Base-by-base conservation (phyloP, 1,284 basidiomycete genomes). In the Irpex sp. region DNA sequence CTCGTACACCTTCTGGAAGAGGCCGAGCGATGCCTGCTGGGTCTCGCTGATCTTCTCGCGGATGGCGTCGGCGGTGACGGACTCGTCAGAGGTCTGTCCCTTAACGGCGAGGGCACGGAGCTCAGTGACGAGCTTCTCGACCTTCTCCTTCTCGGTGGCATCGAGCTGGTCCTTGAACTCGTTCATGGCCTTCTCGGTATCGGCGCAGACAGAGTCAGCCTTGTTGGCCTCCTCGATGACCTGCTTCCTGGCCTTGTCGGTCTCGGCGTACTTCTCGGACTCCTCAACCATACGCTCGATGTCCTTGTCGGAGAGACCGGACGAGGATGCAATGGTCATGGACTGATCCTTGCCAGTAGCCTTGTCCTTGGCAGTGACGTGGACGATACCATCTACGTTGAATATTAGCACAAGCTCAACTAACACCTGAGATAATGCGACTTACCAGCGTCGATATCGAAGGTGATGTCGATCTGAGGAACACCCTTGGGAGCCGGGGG, bases 1-100 rank as follows among this genome's bases (percentile, higher is more conserved):
- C 84, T 97, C 94, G 77, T 98, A 97, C 33, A 96, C 86, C 88
- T 96, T 97, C 80, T 97, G 93, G 94, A 98, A 99, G 67, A 99
- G 90, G 68, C 93, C 93, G 56, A 99, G 86, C 36, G 93, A 96
- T 49, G 96, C 95, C 74, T 94, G 91, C 74, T 99, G 96, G n/a
- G 94, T 94, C 80, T 95, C 93, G 75, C 85, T 88, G 72, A 98
- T 91, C 85, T 95, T 96, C 75, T 91, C 88, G 72, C 93, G 91
- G 81, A 99, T 96, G 66, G 82, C 75, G 62, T 98, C 94, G 53
- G 94, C 88, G 63, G 87, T 91, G 71, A 97, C 78, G 37, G 84
- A 84, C 14, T 83, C 83, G 70, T 97, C 95, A 66, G 91, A 91
- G 65, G 86, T 83, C 74, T 96, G 93, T 64, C 93, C 96, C 84